Evolutionary conservation across 1,284 basidiomycete species (phyloP), one percentile per base, ranked within the genome.

Genomic region (Chalciporus piperatoides): DNA sequence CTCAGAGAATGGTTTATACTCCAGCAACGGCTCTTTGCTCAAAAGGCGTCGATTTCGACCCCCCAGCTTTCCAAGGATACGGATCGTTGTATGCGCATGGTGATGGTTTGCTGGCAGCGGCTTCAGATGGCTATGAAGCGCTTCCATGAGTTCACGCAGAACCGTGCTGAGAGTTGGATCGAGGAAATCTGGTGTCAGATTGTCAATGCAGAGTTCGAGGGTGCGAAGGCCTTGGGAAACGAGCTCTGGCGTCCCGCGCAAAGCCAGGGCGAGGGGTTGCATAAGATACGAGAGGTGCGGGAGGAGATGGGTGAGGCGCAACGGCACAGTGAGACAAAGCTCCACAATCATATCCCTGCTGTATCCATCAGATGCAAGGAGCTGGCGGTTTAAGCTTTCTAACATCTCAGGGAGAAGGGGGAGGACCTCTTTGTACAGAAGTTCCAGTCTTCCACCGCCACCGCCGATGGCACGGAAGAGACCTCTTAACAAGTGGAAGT

Each of bases 131-230:
- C 82, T 86, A 68, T 96, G 92, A 19, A 98, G 77, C 0, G 95
- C 96, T 54, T 90, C 88, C 92, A 97, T 98, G 53, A 99, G 78
- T 57, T 99, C 95, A 40, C 93, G 80, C 40, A 97, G 77, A 32
- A 97, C 92, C 0, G 92, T 93, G 54, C 86, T 91, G 64, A 99
- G 84, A 2, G 95, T 97, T 0, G 97, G 97, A 62, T 99, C 97
- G 24, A 99, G 79, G 76, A 99, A 99, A 67, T 99, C 97, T 15
- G 95, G 93, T 0, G 95, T 98, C 21, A 99, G 79, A 64, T 99
- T 99, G 75, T 99, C 97, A 65, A 99, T 97, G 71, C 96, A 99
- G n/a, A 99, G 78, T 70, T 99, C 97, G 52, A 99, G 81, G 0
- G 97, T 99, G 5, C 97, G 84, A 28, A 99, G 75, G 38, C 97